Conservation (phyloP, 495 filamentous ascomycete species). For the Neurospora sp. region DNA sequence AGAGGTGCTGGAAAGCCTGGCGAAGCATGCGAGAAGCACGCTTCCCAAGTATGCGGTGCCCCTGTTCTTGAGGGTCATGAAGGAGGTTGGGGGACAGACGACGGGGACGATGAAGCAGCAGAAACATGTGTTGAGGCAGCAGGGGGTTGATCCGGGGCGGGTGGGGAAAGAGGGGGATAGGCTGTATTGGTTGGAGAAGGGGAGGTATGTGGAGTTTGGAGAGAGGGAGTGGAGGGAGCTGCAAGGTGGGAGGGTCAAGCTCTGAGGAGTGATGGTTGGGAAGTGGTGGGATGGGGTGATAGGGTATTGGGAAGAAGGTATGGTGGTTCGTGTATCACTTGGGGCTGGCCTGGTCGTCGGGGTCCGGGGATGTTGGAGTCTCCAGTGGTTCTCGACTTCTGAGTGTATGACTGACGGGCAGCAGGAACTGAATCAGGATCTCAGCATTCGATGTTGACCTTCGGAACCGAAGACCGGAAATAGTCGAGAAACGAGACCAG, state of each 20-base stretch:
- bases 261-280: neutral
- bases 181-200: slow-evolving; percentile 47
- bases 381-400: too few relatives aligned
- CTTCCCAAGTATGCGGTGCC: slow-evolving; percentile 71
- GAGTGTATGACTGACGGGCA: too few relatives aligned
- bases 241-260: slow-evolving; percentile 38
- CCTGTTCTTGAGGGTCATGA: slow-evolving; percentile 60
- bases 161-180: slow-evolving; percentile 39
- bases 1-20: slow-evolving; percentile 44
- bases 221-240: slow-evolving; percentile 58
- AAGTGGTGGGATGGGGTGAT: too few relatives aligned
- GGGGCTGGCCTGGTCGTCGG: too few relatives aligned
- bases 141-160: slow-evolving; percentile 59
- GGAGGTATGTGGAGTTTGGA: slow-evolving; percentile 59
- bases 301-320: too few relatives aligned
- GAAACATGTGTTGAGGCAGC: slow-evolving; percentile 54
- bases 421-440: too few relatives aligned
- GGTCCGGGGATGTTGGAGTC: too few relatives aligned
- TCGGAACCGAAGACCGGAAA: too few relatives aligned
- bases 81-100: slow-evolving; percentile 41
- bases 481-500: too few relatives aligned
- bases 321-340: too few relatives aligned
- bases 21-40: slow-evolving; percentile 38
- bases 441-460: too few relatives aligned
- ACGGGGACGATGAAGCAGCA: slow-evolving; percentile 88